A percentile compares a stretch with the other conserved stretches of the same genome.
These are phyloP conservation scores for Imleria badia DNA, from an alignment of 768 basidiomycete species.

Conservation along the genomic window DNA sequence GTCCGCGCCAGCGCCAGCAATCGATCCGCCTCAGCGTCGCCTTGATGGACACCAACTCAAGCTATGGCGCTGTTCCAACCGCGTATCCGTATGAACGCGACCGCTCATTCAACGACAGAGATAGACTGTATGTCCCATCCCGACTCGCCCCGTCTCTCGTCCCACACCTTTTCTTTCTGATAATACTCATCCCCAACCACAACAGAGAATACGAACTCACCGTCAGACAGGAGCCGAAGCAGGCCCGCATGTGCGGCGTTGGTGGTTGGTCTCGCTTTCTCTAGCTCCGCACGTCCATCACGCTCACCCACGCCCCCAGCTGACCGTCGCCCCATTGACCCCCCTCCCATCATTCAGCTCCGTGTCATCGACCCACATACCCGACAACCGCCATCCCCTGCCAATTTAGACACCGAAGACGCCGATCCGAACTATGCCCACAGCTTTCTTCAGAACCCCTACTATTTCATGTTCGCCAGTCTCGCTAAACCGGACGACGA, in stretches of 20 bases:
- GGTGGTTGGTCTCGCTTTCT: slow-evolving; percentile 63
- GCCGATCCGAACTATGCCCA: slow-evolving; percentile 46
- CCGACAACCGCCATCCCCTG: slow-evolving; percentile 30
- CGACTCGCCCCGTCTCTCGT: slow-evolving; percentile 8
- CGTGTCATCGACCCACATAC: slow-evolving; percentile 71
- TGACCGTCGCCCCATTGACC: slow-evolving; percentile 95
- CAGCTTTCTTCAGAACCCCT: slow-evolving; percentile 83
- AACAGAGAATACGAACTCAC: slow-evolving; percentile 80
- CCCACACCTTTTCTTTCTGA: slow-evolving; percentile 13
- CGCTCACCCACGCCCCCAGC: slow-evolving; percentile 44
- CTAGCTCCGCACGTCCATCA: not conserved
- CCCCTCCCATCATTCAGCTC: slow-evolving; percentile 94
- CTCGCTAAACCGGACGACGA: slow-evolving; percentile 89
- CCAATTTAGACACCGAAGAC: slow-evolving; percentile 33
- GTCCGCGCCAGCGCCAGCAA: not conserved
- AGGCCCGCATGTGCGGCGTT: slow-evolving; percentile 87
- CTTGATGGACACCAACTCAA: slow-evolving; percentile 27
- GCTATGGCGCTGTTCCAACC: slow-evolving; percentile 24
- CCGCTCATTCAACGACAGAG: slow-evolving; percentile 31
- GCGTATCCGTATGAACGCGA: slow-evolving; percentile 33
- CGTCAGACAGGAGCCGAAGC: slow-evolving; percentile 89
- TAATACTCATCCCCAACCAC: slow-evolving; percentile 10
- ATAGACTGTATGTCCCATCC: slow-evolving; percentile 33
- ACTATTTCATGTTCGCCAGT: slow-evolving; percentile 95
- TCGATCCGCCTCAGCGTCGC: slow-evolving; percentile 14